Evolutionary conservation across 2,329 filamentous ascomycete species (phyloP), one percentile per base, ranked within the genome.

Genomic region (Colletotrichum limetticola): DNA sequence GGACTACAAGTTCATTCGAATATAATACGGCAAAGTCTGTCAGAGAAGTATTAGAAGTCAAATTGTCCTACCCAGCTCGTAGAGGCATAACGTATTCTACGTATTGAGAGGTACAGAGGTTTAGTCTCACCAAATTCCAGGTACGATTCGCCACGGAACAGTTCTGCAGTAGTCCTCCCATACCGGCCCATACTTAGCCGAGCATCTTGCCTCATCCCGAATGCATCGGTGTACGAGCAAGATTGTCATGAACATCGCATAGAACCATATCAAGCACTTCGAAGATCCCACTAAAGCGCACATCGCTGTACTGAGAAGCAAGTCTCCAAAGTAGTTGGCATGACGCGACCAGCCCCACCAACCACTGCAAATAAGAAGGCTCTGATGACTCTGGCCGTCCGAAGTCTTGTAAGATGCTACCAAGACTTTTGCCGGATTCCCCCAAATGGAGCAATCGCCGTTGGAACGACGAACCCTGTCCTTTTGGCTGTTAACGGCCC

Each of bases 401-500:
- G 80, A 78, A 0, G 85, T 87, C 32, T 74, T 80, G 75, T 85
- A 87, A 1, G 76, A 76, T 4, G 83, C 82, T 9, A 74, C 75
- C 4, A 87, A 79, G 63, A 82, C 81, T 55, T 82, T 75, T 1
- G 85, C 83, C 0, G 80, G 78, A 28, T 81, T 78, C 2, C 85
- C 85, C 85, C 85, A 87, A 19, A 87, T 80, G 7, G 75, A 77
- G 72, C 83, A 86, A 4, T 80, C 76, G 37, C 85, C 85, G 5
- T 80, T 78, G 0, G 81, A 82, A 9, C 80, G 78, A 30, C 85
- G 82, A 5, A 83, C 81, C 0, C 79, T 72, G 74, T 86, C 83
- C 58, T 86, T 86, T 71, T 87, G 85, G 71, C 83, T 74, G 74
- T 87, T 87, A 14, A 84, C 84, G 1, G 79, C 81, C 5, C 85